Percentiles rank a stretch among this genome's conserved stretches.
Evolutionary conservation across 805 yeast species (phyloP).

Genomic region (Teunomyces stri): DNA sequence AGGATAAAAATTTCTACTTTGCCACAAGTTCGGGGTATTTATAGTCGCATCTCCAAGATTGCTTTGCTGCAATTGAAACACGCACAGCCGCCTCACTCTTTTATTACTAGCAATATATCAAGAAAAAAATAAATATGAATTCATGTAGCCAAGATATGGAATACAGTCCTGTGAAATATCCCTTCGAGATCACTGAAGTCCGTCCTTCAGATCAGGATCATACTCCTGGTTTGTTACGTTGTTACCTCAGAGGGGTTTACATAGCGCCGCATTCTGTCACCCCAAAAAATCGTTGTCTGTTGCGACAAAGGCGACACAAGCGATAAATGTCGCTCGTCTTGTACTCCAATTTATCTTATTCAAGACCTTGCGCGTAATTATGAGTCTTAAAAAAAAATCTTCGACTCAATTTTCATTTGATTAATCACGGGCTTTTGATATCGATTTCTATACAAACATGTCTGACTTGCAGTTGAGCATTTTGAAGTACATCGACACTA

Average conservation of each 20-base stretch:
- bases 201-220: not conserved
- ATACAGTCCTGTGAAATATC: too few species aligned
- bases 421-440: not conserved
- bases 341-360: not conserved
- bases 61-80: not conserved
- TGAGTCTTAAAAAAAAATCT: slow-evolving; percentile 2
- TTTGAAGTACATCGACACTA: slow-evolving; percentile 61
- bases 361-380: not conserved
- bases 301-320: not conserved
- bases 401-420: slow-evolving; percentile 4
- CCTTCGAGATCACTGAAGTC: too few species aligned
- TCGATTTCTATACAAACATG: slow-evolving; percentile 38
- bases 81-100: not conserved
- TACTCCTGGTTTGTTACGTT: not conserved
- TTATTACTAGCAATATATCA: too few species aligned
- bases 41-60: not conserved
- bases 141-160: too few species aligned
- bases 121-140: too few species aligned
- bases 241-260: not conserved
- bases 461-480: slow-evolving; percentile 64
- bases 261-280: not conserved
- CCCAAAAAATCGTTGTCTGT: too few species aligned
- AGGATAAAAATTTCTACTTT: too few species aligned
- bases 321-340: not conserved
- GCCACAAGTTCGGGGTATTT: not conserved